phyloP scores from a whole-genome alignment of 148 eudicot genomes.

The Suaeda aralocaspica region DNA sequence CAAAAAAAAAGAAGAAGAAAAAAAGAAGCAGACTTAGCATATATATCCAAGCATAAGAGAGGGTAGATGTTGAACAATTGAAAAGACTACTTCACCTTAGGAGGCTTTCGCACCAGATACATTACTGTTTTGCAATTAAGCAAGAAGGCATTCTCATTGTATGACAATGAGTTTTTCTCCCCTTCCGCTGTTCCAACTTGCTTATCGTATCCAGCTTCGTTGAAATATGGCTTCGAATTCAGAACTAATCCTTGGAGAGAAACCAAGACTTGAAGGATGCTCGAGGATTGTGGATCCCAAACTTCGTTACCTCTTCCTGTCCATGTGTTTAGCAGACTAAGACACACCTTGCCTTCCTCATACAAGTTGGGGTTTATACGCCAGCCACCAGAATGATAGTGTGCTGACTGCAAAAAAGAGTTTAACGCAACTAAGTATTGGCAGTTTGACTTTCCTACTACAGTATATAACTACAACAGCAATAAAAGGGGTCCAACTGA shows the following conservation, averaged over 20 bases:
- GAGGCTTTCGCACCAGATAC: slow-evolving; percentile 87
- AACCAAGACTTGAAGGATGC: slow-evolving; percentile 97
- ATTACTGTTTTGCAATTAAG: slow-evolving; percentile 93
- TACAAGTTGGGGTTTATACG: slow-evolving; percentile 88
- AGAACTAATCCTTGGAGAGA: slow-evolving; percentile 94
- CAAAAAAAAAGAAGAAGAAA: too few species aligned
- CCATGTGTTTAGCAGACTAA: slow-evolving; percentile 96
- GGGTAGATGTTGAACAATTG: not conserved
- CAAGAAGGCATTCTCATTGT: slow-evolving; percentile 92
- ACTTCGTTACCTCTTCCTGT: slow-evolving; percentile 98
- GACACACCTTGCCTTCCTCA: slow-evolving; percentile 99
- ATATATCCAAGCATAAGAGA: not conserved
- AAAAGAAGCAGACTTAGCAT: not conserved
- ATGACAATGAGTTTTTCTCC: slow-evolving; percentile 93
- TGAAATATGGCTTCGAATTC: slow-evolving; percentile 91
- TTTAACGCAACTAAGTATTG: not conserved
- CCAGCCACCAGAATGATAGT: slow-evolving; percentile 99
- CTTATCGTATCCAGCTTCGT: slow-evolving; percentile 99
- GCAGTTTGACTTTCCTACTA: not conserved
- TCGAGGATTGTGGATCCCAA: slow-evolving; percentile 92
- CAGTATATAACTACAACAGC: not conserved
- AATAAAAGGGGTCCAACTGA: not conserved
- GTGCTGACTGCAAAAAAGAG: slow-evolving; percentile 61
- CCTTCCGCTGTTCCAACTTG: slow-evolving; percentile 97
- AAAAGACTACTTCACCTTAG: slow-evolving; percentile 60